Conservation (phyloP, 352 stramenopile genomes). For the Phytophthora tubulina region DNA sequence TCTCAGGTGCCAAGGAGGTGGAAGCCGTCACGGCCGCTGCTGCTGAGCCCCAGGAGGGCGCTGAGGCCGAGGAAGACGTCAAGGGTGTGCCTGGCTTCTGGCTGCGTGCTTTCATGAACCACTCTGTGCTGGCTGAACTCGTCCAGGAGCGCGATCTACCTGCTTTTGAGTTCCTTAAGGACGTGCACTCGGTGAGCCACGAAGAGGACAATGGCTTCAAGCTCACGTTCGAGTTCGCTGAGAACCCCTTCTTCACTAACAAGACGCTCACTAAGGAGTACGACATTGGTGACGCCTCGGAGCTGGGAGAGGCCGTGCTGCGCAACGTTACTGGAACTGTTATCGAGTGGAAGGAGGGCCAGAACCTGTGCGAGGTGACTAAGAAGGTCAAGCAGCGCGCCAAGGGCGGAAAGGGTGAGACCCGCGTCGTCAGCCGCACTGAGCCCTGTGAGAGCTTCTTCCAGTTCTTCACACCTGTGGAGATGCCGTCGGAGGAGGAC, state of each 20-base stretch:
- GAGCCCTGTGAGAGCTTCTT: conserved; percentile 91
- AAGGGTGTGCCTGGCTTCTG: conserved; percentile 89
- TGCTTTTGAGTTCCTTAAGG: conserved; percentile 79
- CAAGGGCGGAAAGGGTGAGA: conserved; percentile 81
- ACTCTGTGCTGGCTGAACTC: conserved; percentile 82
- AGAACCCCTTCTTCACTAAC: conserved; percentile 87
- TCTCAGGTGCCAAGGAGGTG: conserved; percentile 82
- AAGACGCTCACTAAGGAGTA: conserved; percentile 86
- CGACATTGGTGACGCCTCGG: conserved; percentile 86
- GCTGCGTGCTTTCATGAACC: conserved; percentile 87
- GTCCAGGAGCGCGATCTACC: conserved; percentile 85
- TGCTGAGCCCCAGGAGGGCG: conserved; percentile 48
- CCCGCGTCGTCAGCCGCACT: conserved; percentile 79
- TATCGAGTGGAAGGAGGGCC: conserved; percentile 85
- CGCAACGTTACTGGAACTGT: conserved; percentile 77
- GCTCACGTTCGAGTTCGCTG: conserved; percentile 82
- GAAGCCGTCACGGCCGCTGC: conserved; percentile 62
- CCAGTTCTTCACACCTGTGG: conserved; percentile 87
- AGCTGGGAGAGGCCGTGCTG: conserved; percentile 82
- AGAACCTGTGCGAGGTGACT: conserved; percentile 87
- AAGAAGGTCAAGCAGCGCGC: conserved; percentile 91
- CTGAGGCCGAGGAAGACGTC: conserved; percentile 59
- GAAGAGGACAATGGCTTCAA: conserved; percentile 89
- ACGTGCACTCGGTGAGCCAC: conserved; percentile 82
- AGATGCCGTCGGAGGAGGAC: conserved; percentile 89